Conservation (phyloP, 2,329 filamentous ascomycete genomes). For the Fusarium dimerum region DNA sequence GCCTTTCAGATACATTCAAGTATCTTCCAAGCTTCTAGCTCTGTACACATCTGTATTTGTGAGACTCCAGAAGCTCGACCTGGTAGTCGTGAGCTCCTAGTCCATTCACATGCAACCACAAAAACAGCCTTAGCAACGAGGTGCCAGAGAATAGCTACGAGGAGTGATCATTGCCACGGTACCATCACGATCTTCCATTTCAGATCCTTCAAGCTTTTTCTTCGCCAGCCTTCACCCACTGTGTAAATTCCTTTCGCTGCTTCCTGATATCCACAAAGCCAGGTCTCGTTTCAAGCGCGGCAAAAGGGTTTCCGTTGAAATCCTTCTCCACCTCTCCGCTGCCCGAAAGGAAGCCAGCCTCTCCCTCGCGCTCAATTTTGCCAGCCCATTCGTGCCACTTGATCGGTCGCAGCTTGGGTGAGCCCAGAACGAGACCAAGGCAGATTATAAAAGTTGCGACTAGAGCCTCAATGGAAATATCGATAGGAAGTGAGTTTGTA, state of each 20-base stretch:
- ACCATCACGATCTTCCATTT: neutral
- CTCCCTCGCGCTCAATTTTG: conserved; percentile 77
- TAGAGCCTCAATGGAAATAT: conserved; percentile 87
- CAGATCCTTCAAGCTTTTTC: conserved; percentile 7
- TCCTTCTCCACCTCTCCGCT: conserved; percentile 69
- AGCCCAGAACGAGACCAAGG: conserved; percentile 76
- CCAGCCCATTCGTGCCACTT: conserved; percentile 81
- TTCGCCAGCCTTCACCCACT: conserved; percentile 60
- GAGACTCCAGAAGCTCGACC: too few relatives aligned
- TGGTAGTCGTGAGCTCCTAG: too few relatives aligned
- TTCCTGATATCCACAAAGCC: conserved; percentile 88
- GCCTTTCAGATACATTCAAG: neutral
- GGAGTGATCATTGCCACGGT: neutral
- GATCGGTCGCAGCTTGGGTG: conserved; percentile 80
- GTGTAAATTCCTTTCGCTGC: conserved; percentile 74
- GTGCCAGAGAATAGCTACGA: too few relatives aligned
- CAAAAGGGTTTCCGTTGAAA: conserved; percentile 77
- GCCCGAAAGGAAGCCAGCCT: conserved; percentile 56
- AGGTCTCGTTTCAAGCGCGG: conserved; percentile 73
- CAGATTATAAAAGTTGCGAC: conserved; percentile 79
- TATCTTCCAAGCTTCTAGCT: neutral
- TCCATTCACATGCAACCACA: too few relatives aligned
- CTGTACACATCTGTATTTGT: neutral
- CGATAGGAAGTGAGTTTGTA: conserved; percentile 66
- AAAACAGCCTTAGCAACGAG: too few relatives aligned